These are phyloP conservation scores for Linaria vulgaris DNA, from an alignment of 257 asterid species.

Conservation along the genomic window DNA sequence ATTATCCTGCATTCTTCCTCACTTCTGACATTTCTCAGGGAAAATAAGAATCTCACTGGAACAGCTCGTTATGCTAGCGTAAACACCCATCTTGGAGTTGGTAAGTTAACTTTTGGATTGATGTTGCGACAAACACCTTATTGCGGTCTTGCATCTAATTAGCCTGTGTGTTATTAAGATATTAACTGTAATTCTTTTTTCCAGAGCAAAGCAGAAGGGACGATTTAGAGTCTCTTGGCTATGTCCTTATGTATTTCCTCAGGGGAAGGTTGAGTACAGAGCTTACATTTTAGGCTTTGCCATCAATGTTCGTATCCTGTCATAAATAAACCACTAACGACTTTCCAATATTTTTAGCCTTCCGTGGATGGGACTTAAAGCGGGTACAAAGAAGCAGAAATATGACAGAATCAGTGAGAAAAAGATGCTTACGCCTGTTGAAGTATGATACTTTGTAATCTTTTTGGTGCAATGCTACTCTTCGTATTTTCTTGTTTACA, in stretches of 20 bases:
- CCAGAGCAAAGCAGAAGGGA: conserved; percentile 94
- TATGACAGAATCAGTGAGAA: conserved; percentile 88
- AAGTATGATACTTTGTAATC: conserved; percentile 42
- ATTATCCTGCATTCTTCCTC: conserved; percentile 8
- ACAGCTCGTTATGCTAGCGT: conserved; percentile 93
- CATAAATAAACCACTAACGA: conserved; percentile 11
- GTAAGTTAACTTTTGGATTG: conserved; percentile 41
- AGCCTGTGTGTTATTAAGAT: not conserved
- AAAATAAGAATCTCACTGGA: conserved; percentile 87
- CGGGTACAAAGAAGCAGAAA: conserved; percentile 85
- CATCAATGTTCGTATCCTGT: not conserved
- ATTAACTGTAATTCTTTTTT: conserved; percentile 3
- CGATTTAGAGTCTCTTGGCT: conserved; percentile 86
- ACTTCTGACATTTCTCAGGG: conserved; percentile 45
- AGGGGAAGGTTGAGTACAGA: conserved; percentile 65
- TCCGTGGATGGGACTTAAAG: conserved; percentile 93
- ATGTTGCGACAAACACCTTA: not conserved
- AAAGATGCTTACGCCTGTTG: conserved; percentile 80
- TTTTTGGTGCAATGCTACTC: not conserved
- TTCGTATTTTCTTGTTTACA: not conserved
- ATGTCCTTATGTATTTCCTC: conserved; percentile 84
- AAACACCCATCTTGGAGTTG: conserved; percentile 89
- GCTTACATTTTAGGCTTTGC: not conserved
- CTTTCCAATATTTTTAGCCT: conserved; percentile 44
- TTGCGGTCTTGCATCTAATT: too few relatives aligned